Evolutionary conservation across 306 rosid species (phyloP), one percentile per base, ranked within the genome.

Genomic region (Vigna nakashimae): DNA sequence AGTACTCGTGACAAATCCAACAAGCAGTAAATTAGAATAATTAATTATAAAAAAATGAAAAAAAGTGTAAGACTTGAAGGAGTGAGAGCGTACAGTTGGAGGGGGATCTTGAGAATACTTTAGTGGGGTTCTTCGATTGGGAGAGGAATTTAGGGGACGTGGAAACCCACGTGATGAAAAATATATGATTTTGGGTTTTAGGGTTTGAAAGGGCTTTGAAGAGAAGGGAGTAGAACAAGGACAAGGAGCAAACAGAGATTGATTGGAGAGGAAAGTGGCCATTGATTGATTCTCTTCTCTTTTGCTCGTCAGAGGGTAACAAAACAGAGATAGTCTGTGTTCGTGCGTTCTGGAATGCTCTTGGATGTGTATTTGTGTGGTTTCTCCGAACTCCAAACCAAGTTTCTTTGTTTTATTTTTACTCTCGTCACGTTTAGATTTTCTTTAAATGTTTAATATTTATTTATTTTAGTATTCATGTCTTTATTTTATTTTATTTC

Each of bases 221-320:
- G 83, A 83, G 17, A 75, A 22, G 22, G 78, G 73, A 28, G 84
- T 42, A 22, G 89, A 73, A 65, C 85, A 84, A 10, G 87, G 65
- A 51, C 83, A 82, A 30, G 52, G 82, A 70, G 65, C 64, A 49
- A 70, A 59, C 65, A 85, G 82, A 58, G 84, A 28, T 77, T 71
- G 86, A 65, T 79, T 94, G 1, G 83, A 70, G 36, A 88, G 80
- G 74, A 77, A 74, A 38, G 74, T 20, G 49, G 93, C 93, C 95
- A 91, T 93, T 72, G 15, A 12, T 77, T 28, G 52, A 24, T 65
- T 18, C 50, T 30, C 63, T 34, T 68, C 36, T 66, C 10, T 20
- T 16, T 3, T 17, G 20, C 7, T 14, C 15, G 6, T 9, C 4
- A 42, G 11, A 16, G 5, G 14, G 45, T 32, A 62, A 62, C 69